These are phyloP conservation scores for Anethum foeniculum DNA, from an alignment of 140 eudicot species.

Conservation along the genomic window DNA sequence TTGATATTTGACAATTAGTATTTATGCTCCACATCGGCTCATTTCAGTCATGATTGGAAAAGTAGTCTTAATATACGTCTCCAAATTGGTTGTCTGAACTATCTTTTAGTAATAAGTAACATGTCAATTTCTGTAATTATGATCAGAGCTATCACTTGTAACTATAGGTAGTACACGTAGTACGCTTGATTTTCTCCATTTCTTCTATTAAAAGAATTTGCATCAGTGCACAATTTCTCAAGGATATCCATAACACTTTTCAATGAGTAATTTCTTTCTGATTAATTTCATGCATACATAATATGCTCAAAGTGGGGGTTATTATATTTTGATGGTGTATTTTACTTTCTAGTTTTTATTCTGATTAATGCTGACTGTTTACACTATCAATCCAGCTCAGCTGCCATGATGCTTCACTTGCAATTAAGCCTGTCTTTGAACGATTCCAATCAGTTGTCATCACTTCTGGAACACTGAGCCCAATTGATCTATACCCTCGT, in stretches of 20 bases:
- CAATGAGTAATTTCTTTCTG: not conserved
- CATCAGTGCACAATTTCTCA: not conserved
- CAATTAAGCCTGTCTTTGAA: conserved; percentile 97
- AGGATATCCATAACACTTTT: not conserved
- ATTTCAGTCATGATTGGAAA: not conserved
- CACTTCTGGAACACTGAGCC: conserved; percentile 96
- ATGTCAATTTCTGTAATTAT: not conserved
- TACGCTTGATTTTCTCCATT: not conserved
- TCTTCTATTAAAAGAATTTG: not conserved
- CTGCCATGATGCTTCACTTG: conserved; percentile 99
- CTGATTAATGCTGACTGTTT: conserved; percentile 2
- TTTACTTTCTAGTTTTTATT: not conserved
- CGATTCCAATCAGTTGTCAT: conserved; percentile 94
- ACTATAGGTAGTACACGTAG: not conserved
- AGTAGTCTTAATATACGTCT: not conserved
- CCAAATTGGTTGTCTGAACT: not conserved
- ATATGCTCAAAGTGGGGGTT: not conserved
- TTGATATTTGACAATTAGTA: not conserved
- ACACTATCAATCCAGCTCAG: conserved; percentile 50
- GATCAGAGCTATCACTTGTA: not conserved
- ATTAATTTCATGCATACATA: not conserved
- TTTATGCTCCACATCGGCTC: not conserved
- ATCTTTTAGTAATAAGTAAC: not conserved
- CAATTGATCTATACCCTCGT: conserved; percentile 92
- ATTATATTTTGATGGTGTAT: conserved; percentile 7